These are phyloP conservation scores for Noccaea caerulescens DNA, from an alignment of 345 rosid genomes.

Conservation along the genomic window DNA sequence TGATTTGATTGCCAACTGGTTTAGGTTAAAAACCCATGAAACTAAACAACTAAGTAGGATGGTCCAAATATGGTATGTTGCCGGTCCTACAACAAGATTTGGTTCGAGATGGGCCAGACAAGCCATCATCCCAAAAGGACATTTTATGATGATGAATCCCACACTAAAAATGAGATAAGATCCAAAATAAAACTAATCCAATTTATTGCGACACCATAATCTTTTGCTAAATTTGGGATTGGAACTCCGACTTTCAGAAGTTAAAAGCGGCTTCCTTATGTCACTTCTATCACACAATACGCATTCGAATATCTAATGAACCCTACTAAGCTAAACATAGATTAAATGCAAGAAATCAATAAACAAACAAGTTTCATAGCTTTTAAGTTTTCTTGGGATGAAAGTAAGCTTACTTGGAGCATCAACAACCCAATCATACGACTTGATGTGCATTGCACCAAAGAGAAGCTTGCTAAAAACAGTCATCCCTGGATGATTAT, in stretches of 20 bases:
- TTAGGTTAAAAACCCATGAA: too few species aligned
- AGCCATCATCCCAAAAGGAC: too few species aligned
- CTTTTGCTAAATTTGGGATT: constrained; percentile 10
- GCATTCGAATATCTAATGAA: constrained; percentile 2
- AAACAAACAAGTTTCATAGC: not conserved
- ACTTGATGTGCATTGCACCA: constrained; percentile 93
- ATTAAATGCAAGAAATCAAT: not conserved
- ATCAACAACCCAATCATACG: constrained; percentile 83
- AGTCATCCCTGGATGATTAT: constrained; percentile 97
- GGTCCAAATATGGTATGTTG: too few species aligned
- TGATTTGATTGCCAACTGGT: too few species aligned
- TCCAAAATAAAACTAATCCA: too few species aligned
- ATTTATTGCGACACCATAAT: not conserved
- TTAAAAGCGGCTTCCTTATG: not conserved
- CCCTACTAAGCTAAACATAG: constrained; percentile 6
- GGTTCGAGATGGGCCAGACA: too few species aligned
- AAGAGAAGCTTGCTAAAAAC: constrained; percentile 93
- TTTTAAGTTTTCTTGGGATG: constrained; percentile 20
- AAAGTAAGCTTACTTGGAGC: constrained; percentile 45
- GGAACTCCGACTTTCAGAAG: not conserved
- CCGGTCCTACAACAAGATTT: too few species aligned
- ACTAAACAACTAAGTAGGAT: too few species aligned
- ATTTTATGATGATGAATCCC: too few species aligned
- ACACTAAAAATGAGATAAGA: too few species aligned
- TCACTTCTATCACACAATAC: constrained; percentile 1